Conservation (phyloP, 2,329 filamentous ascomycete species). For the Elsinoe ampelina region DNA sequence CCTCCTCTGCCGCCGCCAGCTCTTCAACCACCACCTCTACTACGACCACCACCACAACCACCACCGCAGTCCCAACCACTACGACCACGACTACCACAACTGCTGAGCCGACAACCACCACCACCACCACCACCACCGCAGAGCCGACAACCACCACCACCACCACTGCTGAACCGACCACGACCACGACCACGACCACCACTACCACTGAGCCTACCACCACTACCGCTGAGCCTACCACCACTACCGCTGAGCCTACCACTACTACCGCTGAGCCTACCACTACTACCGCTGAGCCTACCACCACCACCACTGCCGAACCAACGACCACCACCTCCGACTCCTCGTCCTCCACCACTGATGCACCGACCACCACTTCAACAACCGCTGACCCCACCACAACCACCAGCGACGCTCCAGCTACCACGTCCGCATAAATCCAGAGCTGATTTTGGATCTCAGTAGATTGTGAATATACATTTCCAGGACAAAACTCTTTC, state of each 20-base stretch:
- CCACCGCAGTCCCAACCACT: background rate
- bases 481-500: too few relatives aligned
- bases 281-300: background rate
- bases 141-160: background rate
- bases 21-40: background rate
- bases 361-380: background rate
- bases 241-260: background rate
- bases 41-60: background rate
- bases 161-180: background rate
- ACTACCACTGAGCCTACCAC: background rate
- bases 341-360: conserved; percentile 5
- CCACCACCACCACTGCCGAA: background rate
- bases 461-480: too few relatives aligned
- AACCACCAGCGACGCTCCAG: background rate
- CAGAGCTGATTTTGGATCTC: too few relatives aligned
- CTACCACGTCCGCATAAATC: background rate
- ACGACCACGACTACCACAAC: background rate
- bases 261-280: background rate
- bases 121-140: background rate
- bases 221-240: background rate
- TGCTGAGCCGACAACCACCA: background rate
- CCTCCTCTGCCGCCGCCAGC: background rate
- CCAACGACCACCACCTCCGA: background rate
- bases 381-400: background rate
- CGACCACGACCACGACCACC: background rate